These are phyloP conservation scores for Saccharomycopsis fermentans DNA, from an alignment of 805 yeast genomes.

Conservation along the genomic window DNA sequence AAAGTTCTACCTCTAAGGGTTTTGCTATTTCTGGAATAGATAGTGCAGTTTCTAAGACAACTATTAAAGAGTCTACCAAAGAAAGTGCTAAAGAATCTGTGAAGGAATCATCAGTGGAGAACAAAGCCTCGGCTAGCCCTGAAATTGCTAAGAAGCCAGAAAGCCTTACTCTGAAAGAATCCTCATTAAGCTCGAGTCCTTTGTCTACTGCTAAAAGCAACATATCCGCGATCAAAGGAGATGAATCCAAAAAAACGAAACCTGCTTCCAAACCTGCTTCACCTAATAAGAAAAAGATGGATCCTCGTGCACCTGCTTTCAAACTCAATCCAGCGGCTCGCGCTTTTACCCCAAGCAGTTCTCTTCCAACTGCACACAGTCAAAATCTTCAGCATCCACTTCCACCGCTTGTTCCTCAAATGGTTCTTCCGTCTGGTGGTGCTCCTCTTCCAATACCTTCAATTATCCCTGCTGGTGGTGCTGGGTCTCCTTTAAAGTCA, in stretches of 20 bases:
- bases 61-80: neutral
- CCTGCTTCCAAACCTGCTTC: slow-evolving; percentile 7
- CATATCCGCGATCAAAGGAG: slow-evolving; percentile 12
- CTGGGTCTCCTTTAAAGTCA: slow-evolving; percentile 9
- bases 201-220: slow-evolving; percentile 2
- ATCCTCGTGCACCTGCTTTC: slow-evolving; percentile 50
- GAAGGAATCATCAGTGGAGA: neutral
- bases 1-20: neutral
- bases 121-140: slow-evolving; percentile 18
- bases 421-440: neutral
- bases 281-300: slow-evolving; percentile 37
- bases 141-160: slow-evolving; percentile 13
- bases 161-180: slow-evolving; percentile 5
- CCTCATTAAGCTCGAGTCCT: neutral
- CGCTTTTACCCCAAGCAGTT: slow-evolving; percentile 43
- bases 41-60: neutral
- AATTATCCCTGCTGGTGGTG: neutral
- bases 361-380: slow-evolving; percentile 15
- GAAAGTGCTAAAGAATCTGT: neutral
- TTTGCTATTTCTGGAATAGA: neutral
- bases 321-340: slow-evolving; percentile 64
- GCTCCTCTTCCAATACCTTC: neutral
- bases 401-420: neutral
- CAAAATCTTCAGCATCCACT: neutral
- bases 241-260: neutral